Percentiles rank a stretch among this genome's conserved stretches.
phyloP scores from a whole-genome alignment of 2,329 filamentous ascomycete genomes.

The Nemania serpens region DNA sequence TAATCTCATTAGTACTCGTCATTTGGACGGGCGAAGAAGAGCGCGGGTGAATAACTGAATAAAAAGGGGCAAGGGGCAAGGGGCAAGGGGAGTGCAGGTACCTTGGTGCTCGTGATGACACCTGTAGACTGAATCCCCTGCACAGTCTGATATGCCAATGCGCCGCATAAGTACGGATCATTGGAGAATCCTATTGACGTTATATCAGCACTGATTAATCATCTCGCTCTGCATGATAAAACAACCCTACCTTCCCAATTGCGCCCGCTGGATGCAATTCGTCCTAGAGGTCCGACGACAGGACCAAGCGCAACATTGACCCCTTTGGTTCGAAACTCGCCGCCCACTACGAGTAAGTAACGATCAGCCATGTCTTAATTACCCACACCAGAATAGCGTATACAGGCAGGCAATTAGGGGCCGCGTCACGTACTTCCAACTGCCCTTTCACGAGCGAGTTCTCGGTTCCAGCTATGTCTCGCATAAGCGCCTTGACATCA shows the following conservation, averaged over 20 bases:
- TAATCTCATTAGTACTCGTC: neutral
- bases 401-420: neutral
- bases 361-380: conserved; percentile 1
- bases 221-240: too few relatives aligned
- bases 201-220: neutral
- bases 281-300: conserved; percentile 69
- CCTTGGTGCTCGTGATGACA: conserved; percentile 67
- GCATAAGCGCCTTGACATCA: neutral
- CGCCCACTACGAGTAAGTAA: conserved; percentile 56
- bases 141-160: conserved; percentile 58
- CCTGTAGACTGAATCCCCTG: conserved; percentile 70
- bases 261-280: conserved; percentile 63
- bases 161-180: conserved; percentile 65
- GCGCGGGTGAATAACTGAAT: neutral
- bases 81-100: too few relatives aligned
- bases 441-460: conserved; percentile 69
- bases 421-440: conserved; percentile 53
- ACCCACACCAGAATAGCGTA: neutral
- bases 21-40: too few relatives aligned
- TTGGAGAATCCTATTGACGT: conserved; percentile 42
- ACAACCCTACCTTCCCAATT: conserved; percentile 62
- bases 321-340: conserved; percentile 76
- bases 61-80: neutral
- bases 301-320: conserved; percentile 80
- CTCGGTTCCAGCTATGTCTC: conserved; percentile 66